Evolutionary conservation across 2,329 filamentous ascomycete genomes (phyloP), one percentile per base, ranked within the genome.

Genomic region (Zymoseptoria pseudotritici): DNA sequence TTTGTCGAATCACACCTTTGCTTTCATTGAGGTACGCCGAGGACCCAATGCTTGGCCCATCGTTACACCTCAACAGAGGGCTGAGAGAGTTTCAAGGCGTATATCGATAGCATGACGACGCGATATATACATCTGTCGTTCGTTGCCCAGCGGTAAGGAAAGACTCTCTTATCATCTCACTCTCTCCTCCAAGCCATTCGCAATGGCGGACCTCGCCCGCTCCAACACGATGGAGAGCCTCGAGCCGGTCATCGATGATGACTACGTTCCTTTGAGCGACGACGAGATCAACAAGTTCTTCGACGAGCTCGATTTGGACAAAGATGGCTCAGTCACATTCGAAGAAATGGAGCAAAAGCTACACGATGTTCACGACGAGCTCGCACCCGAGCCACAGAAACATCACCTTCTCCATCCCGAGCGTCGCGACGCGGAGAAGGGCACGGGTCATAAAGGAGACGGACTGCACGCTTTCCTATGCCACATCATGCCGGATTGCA

Each of bases 251-350:
- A 56, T 61, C 17, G 57, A 58, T 8, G 59, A 63, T 10, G 56
- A 62, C 50, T 62, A 60, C 42, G 55, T 26, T 17, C 57, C 61
- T 29, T 72, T 80, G 53, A 74, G 69, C 53, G 75, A 82, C 55
- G 73, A 79, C 6, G 82, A 84, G 65, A 80, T 84, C 53, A 70
- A 77, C 6, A 67, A 74, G 3, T 84, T 85, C 57, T 72, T 84
- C 50, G 74, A 82, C 59, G 78, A 80, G 29, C 71, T 85, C 2
- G 81, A 84, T 65, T 75, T 76, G 62, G 76, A 83, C 61, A 74
- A 75, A 20, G 78, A 84, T 67, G 81, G 81, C 11, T 73, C 72
- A 64, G 79, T 84, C 59, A 77, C 79, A 58, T 83, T 82, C 65
- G 69, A 69, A 57, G 81, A 84, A 63, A 66, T 84, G 29, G 81